phyloP scores from a whole-genome alignment of 768 basidiomycete species.

The Pisolithus marmoratus region DNA sequence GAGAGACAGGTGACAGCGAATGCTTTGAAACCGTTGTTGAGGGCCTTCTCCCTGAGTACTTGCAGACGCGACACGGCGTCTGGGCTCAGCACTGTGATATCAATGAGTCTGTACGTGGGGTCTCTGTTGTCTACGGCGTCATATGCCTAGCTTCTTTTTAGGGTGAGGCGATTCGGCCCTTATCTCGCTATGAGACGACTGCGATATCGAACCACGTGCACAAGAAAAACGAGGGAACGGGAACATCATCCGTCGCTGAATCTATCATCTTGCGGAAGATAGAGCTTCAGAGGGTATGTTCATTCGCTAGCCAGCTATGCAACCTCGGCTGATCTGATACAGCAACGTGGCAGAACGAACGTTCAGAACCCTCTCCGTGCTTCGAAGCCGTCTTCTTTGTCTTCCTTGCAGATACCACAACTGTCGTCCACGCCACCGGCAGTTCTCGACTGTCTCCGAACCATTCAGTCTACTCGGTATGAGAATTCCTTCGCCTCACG shows the following conservation, averaged over 20 bases:
- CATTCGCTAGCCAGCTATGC: not conserved
- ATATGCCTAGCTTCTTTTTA: conserved; percentile 9
- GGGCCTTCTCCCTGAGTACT: conserved; percentile 28
- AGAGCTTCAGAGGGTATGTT: conserved; percentile 33
- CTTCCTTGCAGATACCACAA: conserved; percentile 24
- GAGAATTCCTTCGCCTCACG: conserved; percentile 66
- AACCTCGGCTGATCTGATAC: not conserved
- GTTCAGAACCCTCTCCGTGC: conserved; percentile 2
- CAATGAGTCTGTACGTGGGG: conserved; percentile 11
- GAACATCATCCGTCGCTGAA: conserved; percentile 23
- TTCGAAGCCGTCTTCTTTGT: conserved; percentile 6
- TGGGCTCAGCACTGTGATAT: conserved; percentile 14
- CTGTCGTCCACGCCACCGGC: conserved; percentile 22
- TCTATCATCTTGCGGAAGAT: conserved; percentile 39
- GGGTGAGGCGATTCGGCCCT: conserved; percentile 34
- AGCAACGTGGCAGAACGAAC: conserved; percentile 18
- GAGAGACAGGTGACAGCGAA: not conserved
- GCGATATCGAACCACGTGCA: conserved; percentile 26
- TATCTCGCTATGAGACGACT: conserved; percentile 38
- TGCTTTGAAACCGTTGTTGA: conserved; percentile 33
- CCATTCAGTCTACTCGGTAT: conserved; percentile 59
- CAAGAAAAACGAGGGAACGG: conserved; percentile 3
- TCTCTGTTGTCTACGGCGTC: not conserved
- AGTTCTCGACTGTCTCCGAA: conserved; percentile 47
- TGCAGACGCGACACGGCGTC: conserved; percentile 23